Conservation (phyloP, 331 rosid species). For the Pyracantha coccinea region DNA sequence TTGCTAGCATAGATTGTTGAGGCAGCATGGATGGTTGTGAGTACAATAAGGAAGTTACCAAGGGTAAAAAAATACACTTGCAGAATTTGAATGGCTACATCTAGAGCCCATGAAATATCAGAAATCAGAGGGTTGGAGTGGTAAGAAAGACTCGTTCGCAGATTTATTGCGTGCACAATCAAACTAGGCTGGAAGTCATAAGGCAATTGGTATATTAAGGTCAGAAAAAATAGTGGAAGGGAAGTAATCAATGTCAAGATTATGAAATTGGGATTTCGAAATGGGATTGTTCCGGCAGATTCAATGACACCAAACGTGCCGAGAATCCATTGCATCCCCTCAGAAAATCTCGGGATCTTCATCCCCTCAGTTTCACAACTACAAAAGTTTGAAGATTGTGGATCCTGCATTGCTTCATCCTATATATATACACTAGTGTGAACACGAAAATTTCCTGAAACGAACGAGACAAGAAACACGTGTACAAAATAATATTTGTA, state of each 20-base stretch:
- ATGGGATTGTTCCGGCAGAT: constrained; percentile 7
- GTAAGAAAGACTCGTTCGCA: background rate
- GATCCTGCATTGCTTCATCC: background rate
- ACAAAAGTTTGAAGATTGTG: background rate
- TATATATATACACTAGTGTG: background rate
- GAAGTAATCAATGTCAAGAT: background rate
- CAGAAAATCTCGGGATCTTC: background rate
- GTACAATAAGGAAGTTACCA: background rate
- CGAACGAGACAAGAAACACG: too few relatives aligned
- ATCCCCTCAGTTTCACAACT: background rate
- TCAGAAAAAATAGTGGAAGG: background rate
- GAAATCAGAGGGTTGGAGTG: background rate
- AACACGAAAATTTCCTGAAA: too few relatives aligned
- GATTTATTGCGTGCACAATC: background rate
- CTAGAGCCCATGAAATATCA: background rate
- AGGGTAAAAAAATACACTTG: background rate
- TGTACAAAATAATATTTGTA: too few relatives aligned
- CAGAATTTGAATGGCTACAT: background rate
- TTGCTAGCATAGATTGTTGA: background rate
- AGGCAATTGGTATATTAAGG: background rate
- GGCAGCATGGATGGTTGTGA: constrained; percentile 3
- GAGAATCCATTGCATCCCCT: background rate
- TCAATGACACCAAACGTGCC: background rate
- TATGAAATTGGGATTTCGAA: background rate
- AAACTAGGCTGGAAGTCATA: background rate